Conservation (phyloP, 2,329 filamentous ascomycete species). For the Aquanectria penicillioides region DNA sequence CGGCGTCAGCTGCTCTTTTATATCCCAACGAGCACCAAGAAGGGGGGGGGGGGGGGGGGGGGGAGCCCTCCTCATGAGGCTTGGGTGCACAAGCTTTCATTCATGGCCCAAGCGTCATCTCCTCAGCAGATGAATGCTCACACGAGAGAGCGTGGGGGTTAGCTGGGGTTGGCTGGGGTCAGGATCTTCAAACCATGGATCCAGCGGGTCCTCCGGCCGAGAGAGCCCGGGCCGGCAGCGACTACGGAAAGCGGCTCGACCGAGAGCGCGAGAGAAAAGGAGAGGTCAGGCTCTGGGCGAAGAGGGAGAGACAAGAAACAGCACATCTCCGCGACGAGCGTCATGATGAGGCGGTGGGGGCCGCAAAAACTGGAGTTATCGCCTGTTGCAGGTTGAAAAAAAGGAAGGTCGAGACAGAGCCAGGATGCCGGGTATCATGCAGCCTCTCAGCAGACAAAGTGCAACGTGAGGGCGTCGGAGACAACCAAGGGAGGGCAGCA, state of each 20-base stretch:
- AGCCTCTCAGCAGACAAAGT: background rate
- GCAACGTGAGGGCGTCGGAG: background rate
- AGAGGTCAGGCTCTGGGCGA: background rate
- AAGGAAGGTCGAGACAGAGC: background rate
- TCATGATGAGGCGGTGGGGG: conserved; percentile 19
- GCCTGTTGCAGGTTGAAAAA: conserved; percentile 4
- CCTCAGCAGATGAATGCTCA: conserved; percentile 28
- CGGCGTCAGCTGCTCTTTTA: conserved; percentile 40
- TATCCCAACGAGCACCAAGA: conserved; percentile 25
- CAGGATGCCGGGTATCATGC: background rate
- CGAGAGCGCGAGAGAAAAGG: conserved; percentile 13
- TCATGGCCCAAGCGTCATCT: conserved; percentile 24
- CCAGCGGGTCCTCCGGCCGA: conserved; percentile 36
- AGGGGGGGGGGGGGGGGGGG: too few relatives aligned
- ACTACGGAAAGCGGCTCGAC: conserved; percentile 12
- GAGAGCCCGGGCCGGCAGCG: conserved; percentile 38
- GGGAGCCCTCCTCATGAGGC: conserved; percentile 38
- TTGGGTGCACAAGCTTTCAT: conserved; percentile 22
- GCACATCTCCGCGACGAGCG: background rate
- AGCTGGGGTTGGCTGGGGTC: conserved; percentile 25
- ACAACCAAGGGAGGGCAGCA: background rate
- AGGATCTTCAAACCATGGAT: conserved; percentile 20
- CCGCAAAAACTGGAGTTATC: conserved; percentile 9
- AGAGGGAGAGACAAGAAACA: background rate
- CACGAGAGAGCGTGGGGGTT: conserved; percentile 39